These are phyloP conservation scores for Triadica sebifera DNA, from an alignment of 345 rosid species.

Conservation along the genomic window DNA sequence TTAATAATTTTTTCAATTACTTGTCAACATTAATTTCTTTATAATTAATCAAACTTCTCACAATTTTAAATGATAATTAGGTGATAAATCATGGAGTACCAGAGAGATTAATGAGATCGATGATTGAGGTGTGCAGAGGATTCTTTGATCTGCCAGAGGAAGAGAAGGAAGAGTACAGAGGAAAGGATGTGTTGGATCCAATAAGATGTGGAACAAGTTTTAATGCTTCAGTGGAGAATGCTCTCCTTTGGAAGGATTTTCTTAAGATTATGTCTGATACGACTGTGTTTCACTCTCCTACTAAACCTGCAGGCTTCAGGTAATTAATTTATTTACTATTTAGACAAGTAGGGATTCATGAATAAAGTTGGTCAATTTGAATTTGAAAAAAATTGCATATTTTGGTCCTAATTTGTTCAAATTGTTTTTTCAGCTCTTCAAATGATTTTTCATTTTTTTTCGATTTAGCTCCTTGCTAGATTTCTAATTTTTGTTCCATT, in stretches of 20 bases:
- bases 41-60: not conserved
- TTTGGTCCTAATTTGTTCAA: too few species aligned
- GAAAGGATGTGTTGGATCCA: constrained; percentile 50
- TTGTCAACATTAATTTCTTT: not conserved
- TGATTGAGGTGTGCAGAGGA: constrained; percentile 26
- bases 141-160: constrained; percentile 49
- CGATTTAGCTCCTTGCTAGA: too few species aligned
- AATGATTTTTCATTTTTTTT: too few species aligned
- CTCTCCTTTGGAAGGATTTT: constrained; percentile 52
- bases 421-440: too few species aligned
- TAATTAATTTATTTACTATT: not conserved
- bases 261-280: constrained; percentile 44
- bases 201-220: constrained; percentile 58
- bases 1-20: not conserved
- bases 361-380: not conserved
- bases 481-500: not conserved
- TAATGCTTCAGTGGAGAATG: constrained; percentile 42
- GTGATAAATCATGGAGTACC: constrained; percentile 47
- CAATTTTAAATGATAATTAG: constrained; percentile 6
- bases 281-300: constrained; percentile 46
- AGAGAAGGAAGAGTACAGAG: constrained; percentile 42
- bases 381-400: not conserved
- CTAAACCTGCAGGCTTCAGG: constrained; percentile 47
- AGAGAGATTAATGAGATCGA: constrained; percentile 33
- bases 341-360: not conserved